Evolutionary conservation across 2,329 filamentous ascomycete species (phyloP), one percentile per base, ranked within the genome.

Genomic region (Mycocentrospora acerina): DNA sequence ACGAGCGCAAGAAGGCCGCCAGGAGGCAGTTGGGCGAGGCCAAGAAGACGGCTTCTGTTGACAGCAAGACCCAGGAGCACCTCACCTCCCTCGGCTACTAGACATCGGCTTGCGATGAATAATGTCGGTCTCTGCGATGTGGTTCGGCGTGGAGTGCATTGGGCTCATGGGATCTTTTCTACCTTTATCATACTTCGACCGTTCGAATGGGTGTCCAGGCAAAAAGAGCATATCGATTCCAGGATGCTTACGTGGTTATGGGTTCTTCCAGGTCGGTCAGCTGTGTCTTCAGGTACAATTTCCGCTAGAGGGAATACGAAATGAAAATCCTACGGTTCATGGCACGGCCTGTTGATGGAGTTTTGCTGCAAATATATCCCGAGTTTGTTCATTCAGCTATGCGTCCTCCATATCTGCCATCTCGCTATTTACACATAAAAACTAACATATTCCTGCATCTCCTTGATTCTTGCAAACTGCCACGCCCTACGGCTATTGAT

Each of bases 1-100:
- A 97, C 84, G 90, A 95, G 83, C 90, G 90, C 83, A 98, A 97
- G 93, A 95, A 94, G 89, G 83, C 89, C 62, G 87, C 87, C 64
- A 82, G 86, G 73, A 88, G 86, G 82, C 88, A 94, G 80, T 78
- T 96, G 65, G 80, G 84, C 63, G 88, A 95, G 72, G 90, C 91
- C 66, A 86, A 95, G 85, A 91, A 91, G 86, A 87, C 79, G 74
- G 88, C 90, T 62, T 84, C 82, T 72, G 83, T 91, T 74, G 85
- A 91, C 77, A 78, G 81, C 71, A 90, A 93, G 83, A 88, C 86
- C 72, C 82, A 85, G 76, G 80, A 86, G 80, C 85, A 93, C 76
- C 86, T 97, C 72, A 87, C 87, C 77, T 78, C 84, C 68, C 89
- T 81, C 77, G 91, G 90, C 74, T 95, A 95, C 84, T 97, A 95